Evolutionary conservation across 352 stramenopile genomes (phyloP).

Genomic region (Salisapilia sapeloensis): DNA sequence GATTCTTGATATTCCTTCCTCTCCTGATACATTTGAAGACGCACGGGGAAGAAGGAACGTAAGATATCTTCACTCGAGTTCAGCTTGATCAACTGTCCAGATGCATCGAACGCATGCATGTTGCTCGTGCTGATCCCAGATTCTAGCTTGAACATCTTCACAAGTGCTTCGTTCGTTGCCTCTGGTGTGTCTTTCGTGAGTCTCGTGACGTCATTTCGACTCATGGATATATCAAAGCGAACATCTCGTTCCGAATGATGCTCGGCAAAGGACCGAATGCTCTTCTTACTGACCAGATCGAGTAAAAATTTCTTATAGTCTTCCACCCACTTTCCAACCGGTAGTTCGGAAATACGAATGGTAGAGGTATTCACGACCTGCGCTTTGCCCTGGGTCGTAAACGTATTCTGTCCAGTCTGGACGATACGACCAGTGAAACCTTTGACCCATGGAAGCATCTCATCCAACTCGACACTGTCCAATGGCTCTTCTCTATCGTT

Average conservation of each 20-base stretch:
- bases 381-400: conserved; percentile 53
- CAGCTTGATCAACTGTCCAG: conserved; percentile 87
- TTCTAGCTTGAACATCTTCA: conserved; percentile 90
- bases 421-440: conserved; percentile 90
- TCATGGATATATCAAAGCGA: conserved; percentile 61
- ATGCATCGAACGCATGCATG: conserved; percentile 94
- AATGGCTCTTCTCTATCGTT: conserved; percentile 27
- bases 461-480: conserved; percentile 9
- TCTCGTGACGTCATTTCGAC: conserved; percentile 70
- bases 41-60: conserved; percentile 86
- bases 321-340: conserved; percentile 95
- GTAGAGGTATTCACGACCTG: conserved; percentile 83
- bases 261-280: conserved; percentile 86
- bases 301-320: conserved; percentile 98
- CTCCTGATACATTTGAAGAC: conserved; percentile 77
- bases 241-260: conserved; percentile 92
- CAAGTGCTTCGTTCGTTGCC: conserved; percentile 23
- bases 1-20: conserved; percentile 70
- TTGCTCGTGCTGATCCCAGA: conserved; percentile 90
- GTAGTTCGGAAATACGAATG: conserved; percentile 93
- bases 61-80: conserved; percentile 83
- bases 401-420: conserved; percentile 41
- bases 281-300: conserved; percentile 76
- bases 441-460: conserved; percentile 91
- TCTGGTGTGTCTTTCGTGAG: conserved; percentile 19